Percentiles rank a stretch among this genome's conserved stretches.
Evolutionary conservation across 2,329 filamentous ascomycete genomes (phyloP).

Genomic region (Verticillium longisporum): DNA sequence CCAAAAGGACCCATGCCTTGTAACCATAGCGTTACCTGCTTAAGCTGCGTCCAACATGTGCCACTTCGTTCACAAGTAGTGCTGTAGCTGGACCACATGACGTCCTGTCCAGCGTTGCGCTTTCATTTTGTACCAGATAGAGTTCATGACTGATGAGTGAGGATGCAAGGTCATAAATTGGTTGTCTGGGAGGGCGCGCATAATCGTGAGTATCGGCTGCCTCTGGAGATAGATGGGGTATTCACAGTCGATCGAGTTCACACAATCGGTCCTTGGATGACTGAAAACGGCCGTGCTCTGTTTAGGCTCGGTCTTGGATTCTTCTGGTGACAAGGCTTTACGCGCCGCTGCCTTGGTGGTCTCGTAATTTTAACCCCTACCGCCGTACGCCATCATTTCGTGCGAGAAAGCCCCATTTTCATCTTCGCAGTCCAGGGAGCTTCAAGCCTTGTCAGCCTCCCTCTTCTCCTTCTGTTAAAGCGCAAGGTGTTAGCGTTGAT

Average conservation of each 20-base stretch:
- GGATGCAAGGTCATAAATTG: too few relatives aligned
- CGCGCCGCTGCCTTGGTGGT: neutral
- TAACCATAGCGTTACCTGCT: too few relatives aligned
- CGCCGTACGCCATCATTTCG: neutral
- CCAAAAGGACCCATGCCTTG: too few relatives aligned
- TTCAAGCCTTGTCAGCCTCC: neutral
- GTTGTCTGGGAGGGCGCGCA: too few relatives aligned
- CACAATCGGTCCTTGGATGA: neutral
- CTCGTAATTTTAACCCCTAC: neutral
- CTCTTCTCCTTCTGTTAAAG: conserved; percentile 1
- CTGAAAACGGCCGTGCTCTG: neutral
- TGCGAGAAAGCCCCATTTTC: neutral
- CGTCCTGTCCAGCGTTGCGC: too few relatives aligned
- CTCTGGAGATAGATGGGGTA: neutral
- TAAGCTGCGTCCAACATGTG: too few relatives aligned
- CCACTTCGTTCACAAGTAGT: too few relatives aligned
- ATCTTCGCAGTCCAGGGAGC: neutral
- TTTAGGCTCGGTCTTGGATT: neutral
- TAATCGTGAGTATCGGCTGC: too few relatives aligned
- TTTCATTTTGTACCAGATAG: too few relatives aligned
- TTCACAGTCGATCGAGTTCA: neutral
- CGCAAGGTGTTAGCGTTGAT: neutral
- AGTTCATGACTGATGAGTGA: too few relatives aligned
- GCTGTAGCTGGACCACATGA: too few relatives aligned
- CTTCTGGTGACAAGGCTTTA: neutral